phyloP scores from a whole-genome alignment of 2,329 filamentous ascomycete genomes.

The Phialocephala sp. region DNA sequence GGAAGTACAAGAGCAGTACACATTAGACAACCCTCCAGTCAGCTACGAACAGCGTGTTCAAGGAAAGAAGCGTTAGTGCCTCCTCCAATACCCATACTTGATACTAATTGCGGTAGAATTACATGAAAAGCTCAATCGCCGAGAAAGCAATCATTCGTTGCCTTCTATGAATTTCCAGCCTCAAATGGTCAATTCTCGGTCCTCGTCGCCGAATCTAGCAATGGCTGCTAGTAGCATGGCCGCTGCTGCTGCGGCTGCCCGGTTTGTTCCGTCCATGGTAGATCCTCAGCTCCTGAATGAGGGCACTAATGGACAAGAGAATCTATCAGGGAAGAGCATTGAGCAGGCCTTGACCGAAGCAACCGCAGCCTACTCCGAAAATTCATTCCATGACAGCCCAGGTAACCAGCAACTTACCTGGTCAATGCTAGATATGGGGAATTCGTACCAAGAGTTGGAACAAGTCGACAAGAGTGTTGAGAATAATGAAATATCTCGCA shows the following conservation, averaged over 20 bases:
- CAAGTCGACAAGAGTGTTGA: slow-evolving; percentile 18
- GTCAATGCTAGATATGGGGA: slow-evolving; percentile 37
- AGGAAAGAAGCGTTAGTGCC: slow-evolving; percentile 47
- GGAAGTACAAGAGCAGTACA: slow-evolving; percentile 64
- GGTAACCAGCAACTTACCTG: slow-evolving; percentile 36
- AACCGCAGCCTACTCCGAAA: slow-evolving; percentile 33
- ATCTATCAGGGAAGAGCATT: slow-evolving; percentile 30
- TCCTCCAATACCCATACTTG: slow-evolving; percentile 10
- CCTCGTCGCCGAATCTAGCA: slow-evolving; percentile 37
- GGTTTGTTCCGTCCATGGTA: slow-evolving; percentile 43
- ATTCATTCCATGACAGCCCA: slow-evolving; percentile 27
- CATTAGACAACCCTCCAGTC: slow-evolving; percentile 59
- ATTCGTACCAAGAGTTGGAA: slow-evolving; percentile 14
- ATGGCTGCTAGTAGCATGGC: slow-evolving; percentile 39
- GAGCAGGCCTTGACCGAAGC: slow-evolving; percentile 36
- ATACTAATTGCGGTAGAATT: slow-evolving; percentile 36
- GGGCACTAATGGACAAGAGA: slow-evolving; percentile 30
- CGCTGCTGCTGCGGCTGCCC: slow-evolving; percentile 36
- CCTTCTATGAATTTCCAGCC: slow-evolving; percentile 26
- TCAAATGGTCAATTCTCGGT: slow-evolving; percentile 33
- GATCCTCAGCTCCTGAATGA: slow-evolving; percentile 43
- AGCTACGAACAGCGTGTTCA: slow-evolving; percentile 51
- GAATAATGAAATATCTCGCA: slow-evolving; percentile 26
- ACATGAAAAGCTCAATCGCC: slow-evolving; percentile 27
- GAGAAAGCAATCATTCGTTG: slow-evolving; percentile 29